Evolutionary conservation across 371 early-diverging fungal species (phyloP).

Genomic region (Nematocida ironsii): DNA sequence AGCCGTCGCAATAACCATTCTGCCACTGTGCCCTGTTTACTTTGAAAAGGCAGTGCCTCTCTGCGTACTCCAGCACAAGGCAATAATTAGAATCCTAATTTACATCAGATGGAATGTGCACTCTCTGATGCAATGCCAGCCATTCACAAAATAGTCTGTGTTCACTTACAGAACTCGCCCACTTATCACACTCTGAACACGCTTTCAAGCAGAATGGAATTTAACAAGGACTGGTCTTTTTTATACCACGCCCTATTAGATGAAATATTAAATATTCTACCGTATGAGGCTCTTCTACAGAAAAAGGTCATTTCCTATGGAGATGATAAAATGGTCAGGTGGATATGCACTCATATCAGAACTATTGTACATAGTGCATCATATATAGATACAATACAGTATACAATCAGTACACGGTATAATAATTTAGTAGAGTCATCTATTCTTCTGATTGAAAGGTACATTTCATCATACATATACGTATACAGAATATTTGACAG

Average conservation of each 20-base stretch:
- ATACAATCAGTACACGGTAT: not conserved
- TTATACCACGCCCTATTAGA: not conserved
- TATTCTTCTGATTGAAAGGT: not conserved
- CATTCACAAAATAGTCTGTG: too few species aligned
- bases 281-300: not conserved
- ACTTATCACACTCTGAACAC: too few species aligned
- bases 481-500: not conserved
- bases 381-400: too few species aligned
- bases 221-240: not conserved
- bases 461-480: too few species aligned
- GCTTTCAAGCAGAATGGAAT: not conserved
- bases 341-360: not conserved
- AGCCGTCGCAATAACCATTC: slow-evolving; percentile 57
- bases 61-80: too few species aligned
- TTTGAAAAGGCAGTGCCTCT: not conserved
- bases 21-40: slow-evolving; percentile 53
- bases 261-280: not conserved
- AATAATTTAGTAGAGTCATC: not conserved
- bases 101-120: too few species aligned
- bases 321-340: not conserved
- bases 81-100: too few species aligned
- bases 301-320: not conserved
- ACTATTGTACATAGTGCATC: not conserved
- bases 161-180: too few species aligned
- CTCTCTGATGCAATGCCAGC: too few species aligned